phyloP scores from a whole-genome alignment of 768 basidiomycete genomes.

The Lactarius evosmus region DNA sequence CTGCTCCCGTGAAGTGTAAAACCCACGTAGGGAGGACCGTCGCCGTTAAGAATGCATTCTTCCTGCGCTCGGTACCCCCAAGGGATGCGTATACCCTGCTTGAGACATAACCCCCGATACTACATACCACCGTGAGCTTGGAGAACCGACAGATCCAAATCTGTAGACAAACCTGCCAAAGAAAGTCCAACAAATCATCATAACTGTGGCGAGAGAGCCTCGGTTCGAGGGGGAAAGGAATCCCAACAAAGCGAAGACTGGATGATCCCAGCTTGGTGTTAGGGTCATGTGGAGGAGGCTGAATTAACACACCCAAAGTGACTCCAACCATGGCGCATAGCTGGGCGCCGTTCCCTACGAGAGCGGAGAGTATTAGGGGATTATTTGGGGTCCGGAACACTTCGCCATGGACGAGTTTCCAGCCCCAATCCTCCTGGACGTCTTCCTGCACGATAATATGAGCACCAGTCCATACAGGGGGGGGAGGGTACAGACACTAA shows the following conservation, averaged over 20 bases:
- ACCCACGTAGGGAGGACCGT: constrained; percentile 82
- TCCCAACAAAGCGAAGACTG: constrained; percentile 88
- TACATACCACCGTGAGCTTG: constrained; percentile 34
- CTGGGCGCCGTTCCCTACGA: constrained; percentile 90
- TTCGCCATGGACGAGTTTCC: constrained; percentile 97
- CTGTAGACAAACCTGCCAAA: constrained; percentile 66
- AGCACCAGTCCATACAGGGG: neutral
- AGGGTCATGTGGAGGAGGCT: neutral
- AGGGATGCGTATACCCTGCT: constrained; percentile 77
- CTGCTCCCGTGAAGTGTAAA: neutral
- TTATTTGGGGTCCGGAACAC: constrained; percentile 84
- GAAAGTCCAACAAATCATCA: constrained; percentile 92
- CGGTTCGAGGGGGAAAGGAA: constrained; percentile 96
- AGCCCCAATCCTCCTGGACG: constrained; percentile 96
- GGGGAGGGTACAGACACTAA: constrained; percentile 56
- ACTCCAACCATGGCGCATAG: constrained; percentile 82
- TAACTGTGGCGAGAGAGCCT: constrained; percentile 88
- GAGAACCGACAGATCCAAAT: constrained; percentile 12
- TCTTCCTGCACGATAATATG: constrained; percentile 60
- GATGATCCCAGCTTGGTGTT: neutral
- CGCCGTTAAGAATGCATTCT: constrained; percentile 85
- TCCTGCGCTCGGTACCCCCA: constrained; percentile 71
- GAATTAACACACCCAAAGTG: constrained; percentile 60
- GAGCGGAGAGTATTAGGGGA: constrained; percentile 74
- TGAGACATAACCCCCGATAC: constrained; percentile 87